These are phyloP conservation scores for Rhizopus stolonifer DNA, from an alignment of 371 early-diverging fungal species.

Conservation along the genomic window DNA sequence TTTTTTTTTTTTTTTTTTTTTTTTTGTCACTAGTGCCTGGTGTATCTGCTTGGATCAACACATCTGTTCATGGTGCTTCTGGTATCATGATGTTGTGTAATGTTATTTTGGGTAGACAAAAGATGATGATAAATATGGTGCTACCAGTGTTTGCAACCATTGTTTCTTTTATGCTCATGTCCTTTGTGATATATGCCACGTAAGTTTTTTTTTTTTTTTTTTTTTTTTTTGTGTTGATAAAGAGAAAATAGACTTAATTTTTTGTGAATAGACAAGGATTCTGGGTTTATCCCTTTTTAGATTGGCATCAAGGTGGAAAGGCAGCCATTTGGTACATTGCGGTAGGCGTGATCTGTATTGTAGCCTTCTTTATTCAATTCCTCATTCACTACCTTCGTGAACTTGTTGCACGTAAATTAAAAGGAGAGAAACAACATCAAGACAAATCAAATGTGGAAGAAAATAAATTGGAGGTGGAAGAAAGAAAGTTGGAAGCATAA, in stretches of 20 bases:
- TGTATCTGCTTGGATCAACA: slow-evolving; percentile 38
- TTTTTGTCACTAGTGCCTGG: not conserved
- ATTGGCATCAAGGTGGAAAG: slow-evolving; percentile 49
- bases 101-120: slow-evolving; percentile 52
- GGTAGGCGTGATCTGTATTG: slow-evolving; percentile 37
- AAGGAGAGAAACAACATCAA: slow-evolving; percentile 7
- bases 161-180: slow-evolving; percentile 49
- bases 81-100: slow-evolving; percentile 52
- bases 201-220: slow-evolving; percentile 18
- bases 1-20: not conserved
- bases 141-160: slow-evolving; percentile 36
- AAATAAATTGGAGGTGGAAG: not conserved
- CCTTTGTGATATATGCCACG: slow-evolving; percentile 48
- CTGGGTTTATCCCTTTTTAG: slow-evolving; percentile 58
- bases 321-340: slow-evolving; percentile 45
- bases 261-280: slow-evolving; percentile 16
- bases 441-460: not conserved
- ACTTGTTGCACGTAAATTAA: slow-evolving; percentile 21
- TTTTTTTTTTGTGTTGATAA: not conserved
- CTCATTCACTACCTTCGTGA: slow-evolving; percentile 43
- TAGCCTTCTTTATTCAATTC: slow-evolving; percentile 44
- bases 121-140: slow-evolving; percentile 40
- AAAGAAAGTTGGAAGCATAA: not conserved
- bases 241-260: not conserved
- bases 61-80: slow-evolving; percentile 54